Percentiles rank a stretch among this genome's conserved stretches.
phyloP scores from a whole-genome alignment of 768 basidiomycete genomes.

The Rossbeevera mucosa region DNA sequence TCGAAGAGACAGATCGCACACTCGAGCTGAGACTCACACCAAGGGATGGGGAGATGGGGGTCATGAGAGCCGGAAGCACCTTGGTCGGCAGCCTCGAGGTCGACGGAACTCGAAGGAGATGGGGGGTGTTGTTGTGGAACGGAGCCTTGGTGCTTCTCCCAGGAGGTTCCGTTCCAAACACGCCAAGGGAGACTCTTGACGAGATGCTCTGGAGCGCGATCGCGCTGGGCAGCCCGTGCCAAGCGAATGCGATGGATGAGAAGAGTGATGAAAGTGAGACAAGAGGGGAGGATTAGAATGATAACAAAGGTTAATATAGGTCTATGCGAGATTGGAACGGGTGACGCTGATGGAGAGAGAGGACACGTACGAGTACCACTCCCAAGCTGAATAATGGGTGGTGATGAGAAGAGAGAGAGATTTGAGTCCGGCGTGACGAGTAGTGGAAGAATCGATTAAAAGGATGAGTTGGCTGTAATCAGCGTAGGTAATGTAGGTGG shows the following conservation, averaged over 20 bases:
- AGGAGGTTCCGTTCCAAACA: constrained; percentile 75
- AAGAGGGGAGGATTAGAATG: constrained; percentile 85
- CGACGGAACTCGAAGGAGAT: constrained; percentile 19
- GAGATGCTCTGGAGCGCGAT: constrained; percentile 77
- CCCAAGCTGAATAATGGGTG: constrained; percentile 79
- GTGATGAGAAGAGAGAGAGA: constrained; percentile 76
- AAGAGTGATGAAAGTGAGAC: constrained; percentile 84
- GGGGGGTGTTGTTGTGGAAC: constrained; percentile 26
- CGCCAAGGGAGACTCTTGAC: constrained; percentile 78
- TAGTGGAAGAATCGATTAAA: constrained; percentile 71
- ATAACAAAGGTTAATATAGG: constrained; percentile 84
- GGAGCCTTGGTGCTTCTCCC: constrained; percentile 65
- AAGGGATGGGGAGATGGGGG: constrained; percentile 43
- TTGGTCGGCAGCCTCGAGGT: constrained; percentile 37
- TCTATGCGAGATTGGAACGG: constrained; percentile 34
- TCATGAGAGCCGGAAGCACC: constrained; percentile 23
- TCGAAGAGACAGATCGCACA: constrained; percentile 91
- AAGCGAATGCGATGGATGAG: constrained; percentile 85
- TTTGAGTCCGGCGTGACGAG: constrained; percentile 70
- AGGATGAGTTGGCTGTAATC: constrained; percentile 68
- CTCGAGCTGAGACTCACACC: constrained; percentile 80
- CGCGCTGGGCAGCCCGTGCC: constrained; percentile 74
- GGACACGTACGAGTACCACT: constrained; percentile 79
- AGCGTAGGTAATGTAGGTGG: constrained; percentile 83
- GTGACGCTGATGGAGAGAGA: constrained; percentile 3